phyloP scores from a whole-genome alignment of 169 alveolate species.

The Eimeria sp. region DNA sequence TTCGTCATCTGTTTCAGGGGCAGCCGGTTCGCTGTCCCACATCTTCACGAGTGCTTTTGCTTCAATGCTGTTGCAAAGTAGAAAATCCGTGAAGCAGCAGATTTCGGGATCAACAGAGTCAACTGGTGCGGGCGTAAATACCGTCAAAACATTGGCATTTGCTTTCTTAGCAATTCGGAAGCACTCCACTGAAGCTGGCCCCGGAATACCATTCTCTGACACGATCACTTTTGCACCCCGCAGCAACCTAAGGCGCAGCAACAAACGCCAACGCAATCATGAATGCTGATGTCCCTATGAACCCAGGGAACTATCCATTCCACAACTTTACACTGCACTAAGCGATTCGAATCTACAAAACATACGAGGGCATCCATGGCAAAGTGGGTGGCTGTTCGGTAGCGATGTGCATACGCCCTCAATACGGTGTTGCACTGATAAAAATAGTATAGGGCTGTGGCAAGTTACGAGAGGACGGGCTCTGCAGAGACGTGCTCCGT shows the following conservation, averaged over 20 bases:
- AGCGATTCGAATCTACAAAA: neutral
- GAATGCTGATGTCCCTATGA: neutral
- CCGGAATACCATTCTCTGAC: slow-evolving; percentile 81
- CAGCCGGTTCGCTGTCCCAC: slow-evolving; percentile 14
- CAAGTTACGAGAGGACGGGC: slow-evolving; percentile 49
- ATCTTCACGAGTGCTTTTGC: slow-evolving; percentile 62
- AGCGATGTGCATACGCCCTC: neutral
- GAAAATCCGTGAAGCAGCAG: slow-evolving; percentile 78
- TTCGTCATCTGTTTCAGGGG: neutral
- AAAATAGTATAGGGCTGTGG: neutral
- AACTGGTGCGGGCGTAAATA: slow-evolving; percentile 84
- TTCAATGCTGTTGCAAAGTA: slow-evolving; percentile 76
- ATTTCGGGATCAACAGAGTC: slow-evolving; percentile 74
- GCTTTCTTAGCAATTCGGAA: slow-evolving; percentile 78
- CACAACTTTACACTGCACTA: neutral
- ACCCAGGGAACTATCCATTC: neutral
- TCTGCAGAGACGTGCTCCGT: slow-evolving; percentile 47
- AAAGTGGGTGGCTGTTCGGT: neutral
- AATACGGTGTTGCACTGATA: slow-evolving; percentile 15
- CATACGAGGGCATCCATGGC: neutral
- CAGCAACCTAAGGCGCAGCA: slow-evolving; percentile 67
- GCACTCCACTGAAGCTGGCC: slow-evolving; percentile 65
- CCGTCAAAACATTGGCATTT: slow-evolving; percentile 59
- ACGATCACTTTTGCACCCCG: slow-evolving; percentile 72
- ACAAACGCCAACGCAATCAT: neutral